phyloP scores from a whole-genome alignment of 352 stramenopile species.

The Globisporangium nagaii region DNA sequence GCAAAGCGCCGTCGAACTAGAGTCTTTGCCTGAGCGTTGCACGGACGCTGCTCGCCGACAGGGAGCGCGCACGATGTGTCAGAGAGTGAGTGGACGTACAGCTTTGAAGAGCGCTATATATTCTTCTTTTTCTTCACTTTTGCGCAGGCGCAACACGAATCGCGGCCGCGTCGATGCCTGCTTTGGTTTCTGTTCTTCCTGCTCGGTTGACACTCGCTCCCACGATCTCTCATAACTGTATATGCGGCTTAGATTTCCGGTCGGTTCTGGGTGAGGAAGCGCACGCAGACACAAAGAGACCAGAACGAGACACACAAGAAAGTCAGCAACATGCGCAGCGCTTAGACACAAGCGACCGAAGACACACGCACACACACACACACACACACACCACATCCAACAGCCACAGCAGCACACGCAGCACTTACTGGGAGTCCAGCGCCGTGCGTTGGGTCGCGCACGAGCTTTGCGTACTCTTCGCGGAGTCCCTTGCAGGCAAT shows the following conservation, averaged over 20 bases:
- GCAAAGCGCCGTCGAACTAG: constrained; percentile 33
- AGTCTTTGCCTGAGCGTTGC: constrained; percentile 3
- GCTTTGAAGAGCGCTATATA: constrained; percentile 12
- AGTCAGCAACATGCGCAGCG: not conserved
- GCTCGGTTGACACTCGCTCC: not conserved
- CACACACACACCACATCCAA: not conserved
- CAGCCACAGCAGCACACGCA: no score
- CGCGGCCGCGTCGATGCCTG: not conserved
- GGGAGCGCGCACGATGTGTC: constrained; percentile 7
- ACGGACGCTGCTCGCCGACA: not conserved
- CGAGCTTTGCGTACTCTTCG: constrained; percentile 78
- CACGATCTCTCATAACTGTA: constrained; percentile 10
- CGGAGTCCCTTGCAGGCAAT: constrained; percentile 78
- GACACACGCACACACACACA: not conserved
- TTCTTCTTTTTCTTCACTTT: constrained; percentile 10
- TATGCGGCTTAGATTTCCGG: constrained; percentile 18
- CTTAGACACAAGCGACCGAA: not conserved
- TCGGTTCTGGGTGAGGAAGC: constrained; percentile 8
- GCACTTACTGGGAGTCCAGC: constrained; percentile 56
- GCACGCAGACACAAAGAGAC: not conserved
- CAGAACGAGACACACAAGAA: constrained; percentile 3
- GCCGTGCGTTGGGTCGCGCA: constrained; percentile 76
- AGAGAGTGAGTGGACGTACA: constrained; percentile 10
- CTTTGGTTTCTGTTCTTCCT: not conserved
- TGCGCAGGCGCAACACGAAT: constrained; percentile 9